phyloP scores from a whole-genome alignment of 2,329 filamentous ascomycete genomes.

The Harringtonia aguacate region DNA sequence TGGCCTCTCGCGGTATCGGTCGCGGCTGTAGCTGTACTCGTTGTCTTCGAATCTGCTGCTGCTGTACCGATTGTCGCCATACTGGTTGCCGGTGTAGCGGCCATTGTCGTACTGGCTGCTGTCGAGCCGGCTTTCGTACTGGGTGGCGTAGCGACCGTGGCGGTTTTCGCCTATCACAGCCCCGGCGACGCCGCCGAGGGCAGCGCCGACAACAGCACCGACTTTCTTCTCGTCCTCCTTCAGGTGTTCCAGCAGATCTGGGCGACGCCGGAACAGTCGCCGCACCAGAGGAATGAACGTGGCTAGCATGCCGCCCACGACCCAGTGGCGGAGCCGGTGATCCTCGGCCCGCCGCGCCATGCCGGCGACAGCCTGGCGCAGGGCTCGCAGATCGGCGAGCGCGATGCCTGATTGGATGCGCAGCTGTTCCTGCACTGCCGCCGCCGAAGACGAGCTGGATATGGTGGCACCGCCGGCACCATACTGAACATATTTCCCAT shows the following conservation, averaged over 20 bases:
- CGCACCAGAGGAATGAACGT: slow-evolving; percentile 41
- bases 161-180: neutral
- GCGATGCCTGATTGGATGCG: slow-evolving; percentile 29
- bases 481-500: slow-evolving; percentile 13
- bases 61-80: too few species aligned
- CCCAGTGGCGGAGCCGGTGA: slow-evolving; percentile 40
- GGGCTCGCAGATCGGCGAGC: slow-evolving; percentile 30
- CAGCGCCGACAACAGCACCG: too few species aligned
- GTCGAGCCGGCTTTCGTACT: too few species aligned
- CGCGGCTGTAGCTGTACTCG: too few species aligned
- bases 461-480: slow-evolving; percentile 14
- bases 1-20: neutral
- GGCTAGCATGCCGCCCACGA: slow-evolving; percentile 40
- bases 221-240: too few species aligned
- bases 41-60: too few species aligned
- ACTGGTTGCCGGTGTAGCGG: too few species aligned
- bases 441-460: slow-evolving; percentile 17
- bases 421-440: slow-evolving; percentile 31
- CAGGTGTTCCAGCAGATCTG: too few species aligned
- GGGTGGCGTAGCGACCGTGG: neutral
- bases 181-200: too few species aligned
- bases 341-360: slow-evolving; percentile 33
- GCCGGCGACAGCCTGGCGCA: slow-evolving; percentile 32
- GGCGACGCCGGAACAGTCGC: slow-evolving; percentile 35
- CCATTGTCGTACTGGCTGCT: too few species aligned